phyloP scores from a whole-genome alignment of 176 grass and related monocot species.

The Musa itinerans region DNA sequence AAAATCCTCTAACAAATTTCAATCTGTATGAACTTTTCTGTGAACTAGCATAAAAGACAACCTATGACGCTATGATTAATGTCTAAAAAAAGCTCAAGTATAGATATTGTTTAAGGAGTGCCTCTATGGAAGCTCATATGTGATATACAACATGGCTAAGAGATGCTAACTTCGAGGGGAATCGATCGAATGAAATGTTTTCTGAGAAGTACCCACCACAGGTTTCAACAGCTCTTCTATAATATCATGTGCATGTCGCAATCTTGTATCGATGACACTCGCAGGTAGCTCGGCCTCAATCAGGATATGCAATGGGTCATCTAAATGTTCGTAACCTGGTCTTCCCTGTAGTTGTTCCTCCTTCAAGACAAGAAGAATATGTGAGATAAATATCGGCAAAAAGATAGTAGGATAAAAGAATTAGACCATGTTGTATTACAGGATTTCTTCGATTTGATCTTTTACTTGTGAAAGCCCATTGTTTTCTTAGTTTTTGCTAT shows the following conservation, averaged over 20 bases:
- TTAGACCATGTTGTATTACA: not conserved
- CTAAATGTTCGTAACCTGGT: constrained; percentile 82
- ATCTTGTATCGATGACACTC: constrained; percentile 68
- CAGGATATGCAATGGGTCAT: constrained; percentile 90
- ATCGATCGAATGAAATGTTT: not conserved
- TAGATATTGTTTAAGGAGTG: no score
- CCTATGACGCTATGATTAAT: no score
- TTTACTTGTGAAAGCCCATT: no score
- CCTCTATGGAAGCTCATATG: no score
- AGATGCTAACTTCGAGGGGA: not conserved
- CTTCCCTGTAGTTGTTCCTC: constrained; percentile 93
- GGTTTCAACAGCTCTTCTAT: constrained; percentile 92
- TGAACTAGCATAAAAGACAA: no score
- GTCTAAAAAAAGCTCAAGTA: no score
- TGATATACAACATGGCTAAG: not conserved
- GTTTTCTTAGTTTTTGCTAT: no score
- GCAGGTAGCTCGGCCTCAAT: constrained; percentile 92
- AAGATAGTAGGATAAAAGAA: constrained; percentile 24
- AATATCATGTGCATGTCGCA: constrained; percentile 86
- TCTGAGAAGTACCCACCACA: constrained; percentile 37
- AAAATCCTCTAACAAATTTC: no score
- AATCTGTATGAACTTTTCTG: no score
- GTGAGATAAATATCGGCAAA: constrained; percentile 8
- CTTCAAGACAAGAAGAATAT: constrained; percentile 25
- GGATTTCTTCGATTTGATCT: not conserved